Evolutionary conservation across 148 eudicot species (phyloP), one percentile per base, ranked within the genome.

Genomic region (Suaeda aralocaspica): DNA sequence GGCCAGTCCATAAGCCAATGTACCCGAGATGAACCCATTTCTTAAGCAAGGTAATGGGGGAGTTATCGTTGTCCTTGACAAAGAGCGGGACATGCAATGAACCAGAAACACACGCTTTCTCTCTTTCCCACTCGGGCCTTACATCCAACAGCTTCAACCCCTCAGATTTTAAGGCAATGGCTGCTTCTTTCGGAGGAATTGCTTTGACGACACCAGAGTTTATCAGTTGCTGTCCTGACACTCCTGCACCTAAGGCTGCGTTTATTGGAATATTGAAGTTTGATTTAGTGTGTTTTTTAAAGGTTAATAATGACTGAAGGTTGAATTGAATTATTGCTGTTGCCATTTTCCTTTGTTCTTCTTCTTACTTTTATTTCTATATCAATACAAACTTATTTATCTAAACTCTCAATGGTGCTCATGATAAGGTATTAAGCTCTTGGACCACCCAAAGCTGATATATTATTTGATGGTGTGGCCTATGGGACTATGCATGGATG

Each of bases 21-120:
- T 94, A 94, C 50, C 99, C 99, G 34, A 94, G 82, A 66, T 94
- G 99, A 30, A 94, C 96, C 99, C 96, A 91, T 68, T 89, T 94
- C 85, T 91, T 94, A 59, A 91, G 65, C 10, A 94, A 76, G 0
- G 97, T 91, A 21, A 94, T 8, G 15, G 78, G 84, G 49, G 97
- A 71, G 24, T 66, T 78, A 39, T 94, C 99, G 48, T 41, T 60
- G 70, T 94, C 99, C 72, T 83, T 24, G 29, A 91, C 67, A 63
- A 89, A 91, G 48, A 94, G 82, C 1, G 99, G 99, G 65, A 89
- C 91, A 74, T 94, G 91, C 68, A 91, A 14, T 12, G 96, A 89
- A 25, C 86, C 91, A 0, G 86, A 45, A 19, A 94, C 96, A 13
- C 81, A 78, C 53, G 99, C 92, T 78, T 85, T 91, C 74, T 81